Evolutionary conservation across 805 yeast species (phyloP).

Genomic region (Starmerella apis): DNA sequence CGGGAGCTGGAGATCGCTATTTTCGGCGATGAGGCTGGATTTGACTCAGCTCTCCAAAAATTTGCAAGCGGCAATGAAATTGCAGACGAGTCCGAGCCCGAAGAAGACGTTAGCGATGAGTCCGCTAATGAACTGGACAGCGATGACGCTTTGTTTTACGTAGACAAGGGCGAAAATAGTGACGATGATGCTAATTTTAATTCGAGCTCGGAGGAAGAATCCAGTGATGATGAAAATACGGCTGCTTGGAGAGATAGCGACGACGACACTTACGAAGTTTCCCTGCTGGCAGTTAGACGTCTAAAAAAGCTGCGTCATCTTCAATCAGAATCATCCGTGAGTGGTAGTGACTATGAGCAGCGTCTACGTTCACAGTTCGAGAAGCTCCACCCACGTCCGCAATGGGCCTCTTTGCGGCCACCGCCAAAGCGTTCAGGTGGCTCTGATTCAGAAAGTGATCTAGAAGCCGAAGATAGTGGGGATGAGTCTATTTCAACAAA

Average conservation of each 20-base stretch:
- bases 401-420: constrained; percentile 52
- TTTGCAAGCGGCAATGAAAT: constrained; percentile 46
- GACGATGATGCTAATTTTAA: constrained; percentile 33
- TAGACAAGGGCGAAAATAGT: constrained; percentile 38
- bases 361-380: constrained; percentile 64
- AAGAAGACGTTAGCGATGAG: constrained; percentile 30
- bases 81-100: constrained; percentile 28
- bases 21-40: constrained; percentile 77
- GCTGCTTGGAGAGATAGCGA: constrained; percentile 78
- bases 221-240: constrained; percentile 28
- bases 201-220: constrained; percentile 28
- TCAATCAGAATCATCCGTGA: constrained; percentile 43
- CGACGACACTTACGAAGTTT: constrained; percentile 61
- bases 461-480: constrained; percentile 5
- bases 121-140: constrained; percentile 34
- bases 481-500: constrained; percentile 21
- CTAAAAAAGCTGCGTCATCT: constrained; percentile 60
- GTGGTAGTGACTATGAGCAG: constrained; percentile 50
- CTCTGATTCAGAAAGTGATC: constrained; percentile 25
- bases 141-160: constrained; percentile 42
- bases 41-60: constrained; percentile 52
- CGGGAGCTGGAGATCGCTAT: constrained; percentile 66
- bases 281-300: constrained; percentile 49
- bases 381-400: constrained; percentile 69
- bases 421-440: constrained; percentile 14